These are phyloP conservation scores for Filobasidium floriforme DNA, from an alignment of 768 basidiomycete species.

Conservation along the genomic window DNA sequence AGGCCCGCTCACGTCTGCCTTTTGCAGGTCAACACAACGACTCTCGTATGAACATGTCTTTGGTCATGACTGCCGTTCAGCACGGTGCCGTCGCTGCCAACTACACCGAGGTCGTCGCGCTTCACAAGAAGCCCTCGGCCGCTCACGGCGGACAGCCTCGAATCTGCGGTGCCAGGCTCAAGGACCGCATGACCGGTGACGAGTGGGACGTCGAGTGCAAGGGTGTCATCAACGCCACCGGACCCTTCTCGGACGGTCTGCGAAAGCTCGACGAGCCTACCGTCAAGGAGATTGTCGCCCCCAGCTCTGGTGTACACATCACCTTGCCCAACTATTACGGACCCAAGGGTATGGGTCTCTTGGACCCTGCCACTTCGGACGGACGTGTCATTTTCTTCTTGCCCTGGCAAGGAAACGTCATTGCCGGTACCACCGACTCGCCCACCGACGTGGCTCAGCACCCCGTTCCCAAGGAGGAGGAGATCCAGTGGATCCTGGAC, in stretches of 20 bases:
- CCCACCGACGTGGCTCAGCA: constrained; percentile 64
- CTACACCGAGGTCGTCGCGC: constrained; percentile 72
- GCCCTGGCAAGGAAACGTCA: constrained; percentile 95
- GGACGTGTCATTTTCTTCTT: constrained; percentile 98
- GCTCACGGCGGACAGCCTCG: constrained; percentile 51
- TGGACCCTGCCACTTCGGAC: constrained; percentile 91
- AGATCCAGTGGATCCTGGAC: constrained; percentile 92
- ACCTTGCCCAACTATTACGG: constrained; percentile 96
- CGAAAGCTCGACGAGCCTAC: constrained; percentile 62
- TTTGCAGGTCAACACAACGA: constrained; percentile 88
- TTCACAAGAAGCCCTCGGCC: constrained; percentile 55
- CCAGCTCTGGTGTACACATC: constrained; percentile 89
- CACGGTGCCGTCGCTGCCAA: constrained; percentile 81
- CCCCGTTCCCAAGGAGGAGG: constrained; percentile 79
- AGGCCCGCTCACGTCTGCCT: neutral
- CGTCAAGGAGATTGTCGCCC: constrained; percentile 72
- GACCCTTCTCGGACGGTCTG: constrained; percentile 81
- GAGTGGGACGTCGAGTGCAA: constrained; percentile 76
- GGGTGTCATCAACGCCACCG: constrained; percentile 95
- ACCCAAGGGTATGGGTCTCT: constrained; percentile 80
- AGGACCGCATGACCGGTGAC: constrained; percentile 73
- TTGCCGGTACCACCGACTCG: constrained; percentile 92
- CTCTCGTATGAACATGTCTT: constrained; percentile 92
- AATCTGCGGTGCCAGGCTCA: constrained; percentile 65
- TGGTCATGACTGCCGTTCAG: constrained; percentile 89